Percentiles rank a stretch among this genome's conserved stretches.
Evolutionary conservation across 352 stramenopile genomes (phyloP).

Genomic region (Phytopythium mirpurense): DNA sequence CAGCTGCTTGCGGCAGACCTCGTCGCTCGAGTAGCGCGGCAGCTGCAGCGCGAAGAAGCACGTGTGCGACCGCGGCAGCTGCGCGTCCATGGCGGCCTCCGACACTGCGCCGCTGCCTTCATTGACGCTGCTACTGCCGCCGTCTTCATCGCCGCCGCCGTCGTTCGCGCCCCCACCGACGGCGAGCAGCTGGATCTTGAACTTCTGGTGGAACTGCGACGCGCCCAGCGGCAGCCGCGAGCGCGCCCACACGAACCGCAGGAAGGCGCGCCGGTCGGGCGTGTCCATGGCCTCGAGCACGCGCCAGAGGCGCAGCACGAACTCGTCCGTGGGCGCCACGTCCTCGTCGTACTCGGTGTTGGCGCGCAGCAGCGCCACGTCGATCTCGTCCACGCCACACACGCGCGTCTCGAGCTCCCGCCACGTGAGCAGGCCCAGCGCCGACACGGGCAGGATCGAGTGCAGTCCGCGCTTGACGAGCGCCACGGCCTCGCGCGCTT

Average conservation of each 20-base stretch:
- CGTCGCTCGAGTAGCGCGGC: conserved; percentile 73
- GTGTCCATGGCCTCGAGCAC: conserved; percentile 54
- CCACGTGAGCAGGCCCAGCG: conserved; percentile 53
- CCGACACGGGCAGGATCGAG: conserved; percentile 66
- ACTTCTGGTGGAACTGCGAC: conserved; percentile 77
- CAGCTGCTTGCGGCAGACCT: conserved; percentile 57
- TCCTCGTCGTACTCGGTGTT: conserved; percentile 87
- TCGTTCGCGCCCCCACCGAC: conserved; percentile 12
- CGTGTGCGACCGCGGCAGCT: conserved; percentile 84
- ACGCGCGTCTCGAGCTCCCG: conserved; percentile 68
- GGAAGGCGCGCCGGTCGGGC: conserved; percentile 66
- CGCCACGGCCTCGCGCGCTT: conserved; percentile 47
- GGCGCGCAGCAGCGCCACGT: conserved; percentile 57
- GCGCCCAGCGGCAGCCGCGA: conserved; percentile 56
- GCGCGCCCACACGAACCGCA: conserved; percentile 81
- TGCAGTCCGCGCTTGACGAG: conserved; percentile 72
- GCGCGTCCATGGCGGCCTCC: conserved; percentile 32
- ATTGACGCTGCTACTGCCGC: conserved; percentile 1
- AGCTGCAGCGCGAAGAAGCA: conserved; percentile 85
- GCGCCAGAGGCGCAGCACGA: conserved; percentile 76
- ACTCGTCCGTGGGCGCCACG: conserved; percentile 49
- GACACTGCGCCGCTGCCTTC: not conserved
- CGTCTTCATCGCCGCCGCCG: not conserved
- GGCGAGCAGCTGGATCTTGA: conserved; percentile 77
- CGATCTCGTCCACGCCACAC: conserved; percentile 67